Conservation (phyloP, 148 eudicot species). For the Nepenthes gracilis region DNA sequence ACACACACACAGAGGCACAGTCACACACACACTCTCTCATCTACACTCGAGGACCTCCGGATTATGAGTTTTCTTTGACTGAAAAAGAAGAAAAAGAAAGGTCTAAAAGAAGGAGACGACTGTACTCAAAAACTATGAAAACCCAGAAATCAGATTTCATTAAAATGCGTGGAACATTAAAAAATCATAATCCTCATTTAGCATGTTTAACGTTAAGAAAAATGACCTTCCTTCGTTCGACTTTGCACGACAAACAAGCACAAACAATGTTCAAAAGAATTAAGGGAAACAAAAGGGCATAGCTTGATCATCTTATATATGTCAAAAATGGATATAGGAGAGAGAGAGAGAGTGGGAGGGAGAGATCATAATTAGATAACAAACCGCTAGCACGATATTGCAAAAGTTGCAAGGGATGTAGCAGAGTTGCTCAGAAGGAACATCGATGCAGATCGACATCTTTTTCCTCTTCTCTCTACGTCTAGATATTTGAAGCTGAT, state of each 20-base stretch:
- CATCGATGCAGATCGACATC: constrained; percentile 45
- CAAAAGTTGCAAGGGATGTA: constrained; percentile 96
- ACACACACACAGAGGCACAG: too few species aligned
- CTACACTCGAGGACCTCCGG: not conserved
- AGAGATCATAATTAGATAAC: constrained; percentile 1
- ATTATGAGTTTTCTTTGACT: constrained; percentile 30
- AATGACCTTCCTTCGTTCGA: too few species aligned
- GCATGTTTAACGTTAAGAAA: too few species aligned
- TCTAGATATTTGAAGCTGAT: not conserved
- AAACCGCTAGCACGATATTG: constrained; percentile 26
- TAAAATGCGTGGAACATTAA: not conserved
- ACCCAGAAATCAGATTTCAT: not conserved
- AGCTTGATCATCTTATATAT: too few species aligned
- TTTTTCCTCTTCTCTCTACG: not conserved
- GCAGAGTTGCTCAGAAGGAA: constrained; percentile 62
- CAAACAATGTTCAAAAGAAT: too few species aligned
- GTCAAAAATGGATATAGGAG: too few species aligned
- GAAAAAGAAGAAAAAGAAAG: constrained; percentile 20
- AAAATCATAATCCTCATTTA: too few species aligned
- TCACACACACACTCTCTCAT: not conserved
- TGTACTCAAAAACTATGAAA: not conserved
- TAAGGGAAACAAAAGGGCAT: too few species aligned
- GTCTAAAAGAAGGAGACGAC: constrained; percentile 39
- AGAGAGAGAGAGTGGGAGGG: too few species aligned
- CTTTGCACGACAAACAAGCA: too few species aligned